phyloP scores from a whole-genome alignment of 2,329 filamentous ascomycete genomes.

The Calonectria pseudoturangicola region DNA sequence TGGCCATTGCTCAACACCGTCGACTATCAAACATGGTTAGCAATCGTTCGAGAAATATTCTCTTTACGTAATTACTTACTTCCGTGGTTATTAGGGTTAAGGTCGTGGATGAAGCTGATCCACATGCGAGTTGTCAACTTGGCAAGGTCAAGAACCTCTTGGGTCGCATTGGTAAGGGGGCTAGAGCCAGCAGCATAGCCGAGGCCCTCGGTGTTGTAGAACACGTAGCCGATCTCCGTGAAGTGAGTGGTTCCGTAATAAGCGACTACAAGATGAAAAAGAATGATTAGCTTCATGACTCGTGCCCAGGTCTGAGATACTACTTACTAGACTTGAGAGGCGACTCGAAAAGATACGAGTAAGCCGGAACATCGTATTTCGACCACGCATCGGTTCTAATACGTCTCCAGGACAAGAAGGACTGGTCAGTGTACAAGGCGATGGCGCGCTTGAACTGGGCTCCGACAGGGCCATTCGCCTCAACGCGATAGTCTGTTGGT shows the following conservation, averaged over 20 bases:
- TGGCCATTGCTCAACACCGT: conserved; percentile 44
- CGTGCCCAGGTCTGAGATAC: not conserved
- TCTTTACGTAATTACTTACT: conserved; percentile 27
- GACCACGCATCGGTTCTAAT: conserved; percentile 72
- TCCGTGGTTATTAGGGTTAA: conserved; percentile 62
- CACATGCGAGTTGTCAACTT: conserved; percentile 61
- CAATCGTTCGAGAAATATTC: too few relatives aligned
- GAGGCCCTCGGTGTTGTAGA: conserved; percentile 69
- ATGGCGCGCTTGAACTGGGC: conserved; percentile 71
- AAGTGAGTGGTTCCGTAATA: conserved; percentile 55
- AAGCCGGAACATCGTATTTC: conserved; percentile 68
- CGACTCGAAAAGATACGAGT: conserved; percentile 71
- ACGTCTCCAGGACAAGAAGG: conserved; percentile 73
- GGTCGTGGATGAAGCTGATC: conserved; percentile 63
- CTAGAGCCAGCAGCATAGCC: conserved; percentile 55
- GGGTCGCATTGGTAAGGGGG: conserved; percentile 63
- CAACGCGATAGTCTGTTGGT: conserved; percentile 42
- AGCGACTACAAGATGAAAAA: not conserved
- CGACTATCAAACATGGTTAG: conserved; percentile 38
- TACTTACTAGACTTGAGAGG: conserved; percentile 44
- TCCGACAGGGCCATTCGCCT: conserved; percentile 39
- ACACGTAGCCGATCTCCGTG: conserved; percentile 63
- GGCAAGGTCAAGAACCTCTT: conserved; percentile 61
- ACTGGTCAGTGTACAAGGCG: conserved; percentile 71
- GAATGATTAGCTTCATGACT: not conserved